These are phyloP conservation scores for Oryza nivara DNA, from an alignment of 176 grass and related monocot species.

Conservation along the genomic window DNA sequence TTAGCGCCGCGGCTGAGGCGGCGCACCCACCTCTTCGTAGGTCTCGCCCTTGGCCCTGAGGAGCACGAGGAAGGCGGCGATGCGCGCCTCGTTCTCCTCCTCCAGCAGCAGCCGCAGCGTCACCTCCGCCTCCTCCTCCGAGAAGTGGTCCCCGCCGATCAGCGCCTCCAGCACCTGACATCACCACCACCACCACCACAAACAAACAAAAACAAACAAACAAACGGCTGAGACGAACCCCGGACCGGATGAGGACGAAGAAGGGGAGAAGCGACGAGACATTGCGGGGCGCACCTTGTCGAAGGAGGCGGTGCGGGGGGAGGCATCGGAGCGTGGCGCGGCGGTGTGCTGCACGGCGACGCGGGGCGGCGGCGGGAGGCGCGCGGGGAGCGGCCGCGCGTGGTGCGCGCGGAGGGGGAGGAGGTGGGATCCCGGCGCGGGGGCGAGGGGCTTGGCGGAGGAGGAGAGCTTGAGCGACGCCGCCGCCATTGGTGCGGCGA, in stretches of 20 bases:
- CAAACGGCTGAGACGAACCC: neutral
- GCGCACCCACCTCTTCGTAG: slow-evolving; percentile 68
- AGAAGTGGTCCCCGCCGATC: slow-evolving; percentile 69
- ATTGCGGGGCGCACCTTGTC: slow-evolving; percentile 50
- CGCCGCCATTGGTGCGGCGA: slow-evolving; percentile 39
- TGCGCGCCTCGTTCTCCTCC: slow-evolving; percentile 70
- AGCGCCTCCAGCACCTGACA: slow-evolving; percentile 79
- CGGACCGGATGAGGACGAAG: no score
- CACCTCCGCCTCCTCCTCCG: slow-evolving; percentile 79
- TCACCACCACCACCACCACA: neutral
- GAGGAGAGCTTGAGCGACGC: slow-evolving; percentile 47
- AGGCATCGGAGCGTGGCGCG: neutral
- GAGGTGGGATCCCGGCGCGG: neutral
- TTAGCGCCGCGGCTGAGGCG: neutral
- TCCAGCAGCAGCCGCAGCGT: slow-evolving; percentile 69
- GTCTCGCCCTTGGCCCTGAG: slow-evolving; percentile 95
- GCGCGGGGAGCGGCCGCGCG: slow-evolving; percentile 41
- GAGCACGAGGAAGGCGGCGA: slow-evolving; percentile 93
- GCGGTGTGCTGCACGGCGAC: slow-evolving; percentile 44
- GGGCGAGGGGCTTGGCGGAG: slow-evolving; percentile 33
- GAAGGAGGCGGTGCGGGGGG: slow-evolving; percentile 46
- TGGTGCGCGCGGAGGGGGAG: neutral
- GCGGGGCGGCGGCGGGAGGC: slow-evolving; percentile 26
- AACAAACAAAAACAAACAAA: neutral
- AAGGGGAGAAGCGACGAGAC: neutral